Conservation (phyloP, 148 eudicot species). For the Rhododendron ferrugineum region DNA sequence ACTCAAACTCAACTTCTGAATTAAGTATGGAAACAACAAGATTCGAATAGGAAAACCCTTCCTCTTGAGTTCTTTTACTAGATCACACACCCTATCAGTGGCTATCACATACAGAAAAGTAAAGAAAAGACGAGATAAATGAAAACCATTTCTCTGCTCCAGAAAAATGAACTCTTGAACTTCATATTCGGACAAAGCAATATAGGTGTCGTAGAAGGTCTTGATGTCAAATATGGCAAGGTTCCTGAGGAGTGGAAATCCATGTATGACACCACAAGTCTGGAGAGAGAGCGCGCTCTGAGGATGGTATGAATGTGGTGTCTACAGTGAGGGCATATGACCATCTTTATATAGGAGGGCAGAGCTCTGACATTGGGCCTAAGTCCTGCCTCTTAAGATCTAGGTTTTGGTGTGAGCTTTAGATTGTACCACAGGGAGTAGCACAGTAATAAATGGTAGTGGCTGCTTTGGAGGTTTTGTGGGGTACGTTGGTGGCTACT, state of each 20-base stretch:
- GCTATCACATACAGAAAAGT: not conserved
- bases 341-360: not conserved
- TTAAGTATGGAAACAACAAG: not conserved
- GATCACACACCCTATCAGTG: not conserved
- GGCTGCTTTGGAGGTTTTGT: not conserved
- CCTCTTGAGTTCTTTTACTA: not conserved
- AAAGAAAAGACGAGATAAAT: not conserved
- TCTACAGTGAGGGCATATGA: not conserved
- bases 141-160: not conserved
- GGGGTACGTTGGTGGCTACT: not conserved
- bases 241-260: not conserved
- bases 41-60: not conserved
- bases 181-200: not conserved
- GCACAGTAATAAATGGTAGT: not conserved
- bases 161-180: not conserved
- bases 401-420: too few relatives aligned
- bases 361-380: too few relatives aligned
- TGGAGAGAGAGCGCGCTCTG: not conserved
- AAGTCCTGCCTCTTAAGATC: too few relatives aligned
- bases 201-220: not conserved
- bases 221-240: not conserved
- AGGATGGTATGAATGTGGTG: not conserved
- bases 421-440: not conserved
- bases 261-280: too few relatives aligned
- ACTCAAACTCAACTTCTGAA: not conserved